Evolutionary conservation across 1,139 yeast species (phyloP).

Genomic region (Geotrichum carabidarum): DNA sequence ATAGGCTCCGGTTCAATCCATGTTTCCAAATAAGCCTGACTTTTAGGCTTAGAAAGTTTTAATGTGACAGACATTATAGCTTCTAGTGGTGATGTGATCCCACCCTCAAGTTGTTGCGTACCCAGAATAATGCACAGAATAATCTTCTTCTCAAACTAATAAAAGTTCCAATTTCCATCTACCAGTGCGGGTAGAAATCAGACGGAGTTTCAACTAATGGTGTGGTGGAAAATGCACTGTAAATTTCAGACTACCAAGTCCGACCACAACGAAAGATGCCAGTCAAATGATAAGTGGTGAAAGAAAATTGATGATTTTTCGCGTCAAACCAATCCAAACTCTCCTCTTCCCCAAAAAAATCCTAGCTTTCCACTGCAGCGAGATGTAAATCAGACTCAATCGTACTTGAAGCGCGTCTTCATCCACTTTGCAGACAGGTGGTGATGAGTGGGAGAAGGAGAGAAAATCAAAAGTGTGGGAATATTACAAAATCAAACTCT

Average conservation of each 20-base stretch:
- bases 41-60: not conserved
- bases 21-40: not conserved
- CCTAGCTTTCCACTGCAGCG: no score
- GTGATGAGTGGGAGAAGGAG: constrained; percentile 2
- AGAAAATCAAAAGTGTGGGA: not conserved
- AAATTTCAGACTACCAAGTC: no score
- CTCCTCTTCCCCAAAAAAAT: no score
- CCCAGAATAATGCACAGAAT: not conserved
- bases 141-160: not conserved
- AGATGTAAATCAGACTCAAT: not conserved
- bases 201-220: no score
- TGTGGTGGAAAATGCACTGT: no score
- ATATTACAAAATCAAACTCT: not conserved
- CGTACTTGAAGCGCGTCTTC: constrained; percentile 1
- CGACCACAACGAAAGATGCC: no score
- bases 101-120: not conserved
- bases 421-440: constrained; percentile 12
- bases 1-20: constrained; percentile 59
- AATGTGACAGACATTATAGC: not conserved
- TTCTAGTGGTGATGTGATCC: not conserved
- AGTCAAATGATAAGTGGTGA: no score
- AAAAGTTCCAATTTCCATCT: not conserved
- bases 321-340: no score
- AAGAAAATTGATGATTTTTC: no score
- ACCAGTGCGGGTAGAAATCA: not conserved